Percentiles rank a stretch among this genome's conserved stretches.
Conservation (phyloP, 495 filamentous ascomycete genomes). For the Trichoderma asperelloides region DNA sequence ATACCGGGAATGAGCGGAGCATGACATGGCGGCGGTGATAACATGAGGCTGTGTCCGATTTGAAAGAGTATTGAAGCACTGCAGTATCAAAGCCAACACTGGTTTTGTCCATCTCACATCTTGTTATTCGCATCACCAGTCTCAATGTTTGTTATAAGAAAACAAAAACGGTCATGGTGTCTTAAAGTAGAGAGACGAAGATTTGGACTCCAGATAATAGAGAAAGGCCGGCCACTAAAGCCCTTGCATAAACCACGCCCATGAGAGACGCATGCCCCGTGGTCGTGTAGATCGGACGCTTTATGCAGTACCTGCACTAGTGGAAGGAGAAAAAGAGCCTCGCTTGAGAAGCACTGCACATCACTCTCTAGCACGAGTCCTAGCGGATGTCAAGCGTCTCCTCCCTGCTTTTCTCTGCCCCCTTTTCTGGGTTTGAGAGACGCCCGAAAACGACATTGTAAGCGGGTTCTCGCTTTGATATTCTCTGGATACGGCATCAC, state of each 20-base stretch:
- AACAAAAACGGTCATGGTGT: neutral
- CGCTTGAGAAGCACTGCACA: conserved; percentile 2
- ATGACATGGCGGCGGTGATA: neutral
- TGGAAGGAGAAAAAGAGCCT: neutral
- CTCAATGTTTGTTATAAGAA: neutral
- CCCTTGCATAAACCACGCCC: neutral
- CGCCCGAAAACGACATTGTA: too few species aligned
- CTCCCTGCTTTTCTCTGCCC: neutral
- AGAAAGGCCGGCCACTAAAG: neutral
- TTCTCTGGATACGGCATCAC: too few species aligned
- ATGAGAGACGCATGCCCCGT: neutral
- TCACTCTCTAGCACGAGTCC: neutral
- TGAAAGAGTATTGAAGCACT: neutral
- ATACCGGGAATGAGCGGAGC: neutral
- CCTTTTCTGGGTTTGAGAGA: neutral
- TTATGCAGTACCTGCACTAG: conserved; percentile 3
- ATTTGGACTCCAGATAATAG: neutral
- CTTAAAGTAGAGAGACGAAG: neutral
- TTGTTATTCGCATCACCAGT: neutral
- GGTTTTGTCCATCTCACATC: neutral
- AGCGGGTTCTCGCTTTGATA: too few species aligned
- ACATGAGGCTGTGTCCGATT: neutral
- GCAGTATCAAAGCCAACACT: neutral
- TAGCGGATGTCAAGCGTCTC: conserved; percentile 3
- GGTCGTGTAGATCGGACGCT: neutral